Conservation (phyloP, 2,329 filamentous ascomycete genomes). For the Fusarium setosum region DNA sequence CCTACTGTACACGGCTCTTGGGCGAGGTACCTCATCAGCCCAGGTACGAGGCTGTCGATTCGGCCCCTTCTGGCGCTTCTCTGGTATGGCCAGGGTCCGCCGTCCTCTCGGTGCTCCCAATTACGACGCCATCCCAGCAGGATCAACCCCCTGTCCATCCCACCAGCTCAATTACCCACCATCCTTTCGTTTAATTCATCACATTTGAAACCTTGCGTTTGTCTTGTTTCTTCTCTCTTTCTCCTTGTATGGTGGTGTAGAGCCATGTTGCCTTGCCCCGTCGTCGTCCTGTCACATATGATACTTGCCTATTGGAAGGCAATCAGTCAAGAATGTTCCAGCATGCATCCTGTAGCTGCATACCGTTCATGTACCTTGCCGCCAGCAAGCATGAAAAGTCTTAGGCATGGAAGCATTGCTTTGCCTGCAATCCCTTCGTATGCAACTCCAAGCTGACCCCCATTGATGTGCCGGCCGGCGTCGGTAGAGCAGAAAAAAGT, state of each 20-base stretch:
- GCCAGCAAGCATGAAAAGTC: not conserved
- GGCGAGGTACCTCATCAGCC: slow-evolving; percentile 28
- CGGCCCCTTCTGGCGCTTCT: slow-evolving; percentile 23
- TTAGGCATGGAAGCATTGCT: slow-evolving; percentile 25
- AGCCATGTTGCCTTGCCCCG: not conserved
- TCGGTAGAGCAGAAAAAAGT: slow-evolving; percentile 9
- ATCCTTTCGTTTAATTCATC: slow-evolving; percentile 26
- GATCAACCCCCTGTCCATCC: slow-evolving; percentile 22
- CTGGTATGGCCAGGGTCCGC: slow-evolving; percentile 30
- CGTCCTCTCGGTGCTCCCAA: slow-evolving; percentile 39
- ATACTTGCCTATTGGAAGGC: not conserved
- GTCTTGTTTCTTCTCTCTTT: slow-evolving; percentile 25
- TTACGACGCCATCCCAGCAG: slow-evolving; percentile 17
- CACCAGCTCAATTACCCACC: slow-evolving; percentile 16
- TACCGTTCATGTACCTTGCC: slow-evolving; percentile 2
- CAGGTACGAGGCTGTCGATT: slow-evolving; percentile 12
- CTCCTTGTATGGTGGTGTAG: slow-evolving; percentile 16
- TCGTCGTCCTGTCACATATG: slow-evolving; percentile 10
- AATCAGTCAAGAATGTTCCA: not conserved
- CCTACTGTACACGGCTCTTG: slow-evolving; percentile 31
- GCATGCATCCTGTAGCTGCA: not conserved
- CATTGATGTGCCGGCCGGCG: slow-evolving; percentile 1
- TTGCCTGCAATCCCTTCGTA: slow-evolving; percentile 19
- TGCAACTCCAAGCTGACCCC: slow-evolving; percentile 1
- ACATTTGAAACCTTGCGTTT: slow-evolving; percentile 21